Conservation (phyloP, 116 monocot species). For the Trichopus zeylanicus region DNA sequence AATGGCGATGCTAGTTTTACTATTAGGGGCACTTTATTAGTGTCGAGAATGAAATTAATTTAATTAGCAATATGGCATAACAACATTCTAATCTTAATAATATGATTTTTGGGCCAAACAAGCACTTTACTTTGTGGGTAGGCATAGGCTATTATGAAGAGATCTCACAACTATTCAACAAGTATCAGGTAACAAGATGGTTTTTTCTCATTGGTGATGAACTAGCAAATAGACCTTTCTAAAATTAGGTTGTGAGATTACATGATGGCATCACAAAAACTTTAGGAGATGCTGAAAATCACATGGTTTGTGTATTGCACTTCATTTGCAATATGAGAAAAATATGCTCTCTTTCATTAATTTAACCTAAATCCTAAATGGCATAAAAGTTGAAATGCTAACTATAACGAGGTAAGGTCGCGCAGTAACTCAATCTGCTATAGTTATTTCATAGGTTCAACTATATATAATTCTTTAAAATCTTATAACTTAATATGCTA, state of each 20-base stretch:
- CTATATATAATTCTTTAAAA: no score
- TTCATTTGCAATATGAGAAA: constrained; percentile 90
- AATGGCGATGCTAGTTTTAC: no score
- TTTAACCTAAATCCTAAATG: constrained; percentile 65
- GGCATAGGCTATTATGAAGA: constrained; percentile 73
- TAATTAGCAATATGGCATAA: no score
- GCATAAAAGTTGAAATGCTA: constrained; percentile 72
- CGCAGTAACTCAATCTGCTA: no score
- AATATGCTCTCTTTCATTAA: constrained; percentile 96
- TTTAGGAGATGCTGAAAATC: constrained; percentile 70
- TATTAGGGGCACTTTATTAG: no score
- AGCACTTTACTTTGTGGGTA: constrained; percentile 89
- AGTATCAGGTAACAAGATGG: constrained; percentile 50
- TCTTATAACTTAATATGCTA: no score
- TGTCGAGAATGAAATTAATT: no score
- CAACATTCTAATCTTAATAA: no score
- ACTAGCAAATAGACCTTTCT: no score
- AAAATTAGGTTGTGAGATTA: constrained; percentile 90
- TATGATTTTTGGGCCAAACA: no score
- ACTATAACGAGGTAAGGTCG: constrained; percentile 53
- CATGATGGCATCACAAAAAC: constrained; percentile 85
- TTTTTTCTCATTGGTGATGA: background rate
- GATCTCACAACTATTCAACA: constrained; percentile 42
- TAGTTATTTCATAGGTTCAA: no score
- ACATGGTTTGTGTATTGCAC: constrained; percentile 67